Evolutionary conservation across 768 basidiomycete genomes (phyloP).

Genomic region (Pleurotus djamor): DNA sequence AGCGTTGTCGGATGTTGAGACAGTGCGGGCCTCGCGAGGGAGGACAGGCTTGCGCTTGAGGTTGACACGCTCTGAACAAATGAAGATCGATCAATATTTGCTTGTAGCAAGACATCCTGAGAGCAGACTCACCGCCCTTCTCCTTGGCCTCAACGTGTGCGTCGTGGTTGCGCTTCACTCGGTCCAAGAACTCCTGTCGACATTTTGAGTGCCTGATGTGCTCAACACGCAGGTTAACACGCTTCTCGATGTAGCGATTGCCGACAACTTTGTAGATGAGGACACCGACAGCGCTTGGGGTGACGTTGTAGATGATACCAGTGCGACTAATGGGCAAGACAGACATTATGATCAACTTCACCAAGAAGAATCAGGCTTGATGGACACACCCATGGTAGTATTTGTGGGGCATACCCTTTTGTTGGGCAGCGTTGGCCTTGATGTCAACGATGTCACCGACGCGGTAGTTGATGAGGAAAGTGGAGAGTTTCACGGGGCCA

Average conservation of each 20-base stretch:
- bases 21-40: slow-evolving; percentile 77
- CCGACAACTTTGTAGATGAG: slow-evolving; percentile 99
- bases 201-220: slow-evolving; percentile 97
- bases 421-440: slow-evolving; percentile 98
- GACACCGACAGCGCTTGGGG: slow-evolving; percentile 91
- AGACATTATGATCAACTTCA: not conserved
- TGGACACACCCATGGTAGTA: slow-evolving; percentile 89
- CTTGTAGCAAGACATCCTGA: no score
- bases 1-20: slow-evolving; percentile 70
- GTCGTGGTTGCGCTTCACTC: slow-evolving; percentile 89
- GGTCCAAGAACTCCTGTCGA: slow-evolving; percentile 94
- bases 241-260: slow-evolving; percentile 99
- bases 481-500: slow-evolving; percentile 88
- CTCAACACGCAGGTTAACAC: slow-evolving; percentile 97
- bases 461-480: slow-evolving; percentile 89
- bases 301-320: slow-evolving; percentile 98
- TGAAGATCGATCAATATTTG: not conserved
- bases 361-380: not conserved
- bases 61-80: slow-evolving; percentile 65
- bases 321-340: slow-evolving; percentile 65
- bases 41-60: slow-evolving; percentile 84
- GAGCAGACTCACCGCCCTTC: slow-evolving; percentile 74
- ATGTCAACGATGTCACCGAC: slow-evolving; percentile 99
- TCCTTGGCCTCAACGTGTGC: slow-evolving; percentile 84
- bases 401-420: slow-evolving; percentile 99